A percentile compares a stretch with the other conserved stretches of the same genome.
These are phyloP conservation scores for Acer yangbiense DNA, from an alignment of 345 rosid species.

Conservation along the genomic window DNA sequence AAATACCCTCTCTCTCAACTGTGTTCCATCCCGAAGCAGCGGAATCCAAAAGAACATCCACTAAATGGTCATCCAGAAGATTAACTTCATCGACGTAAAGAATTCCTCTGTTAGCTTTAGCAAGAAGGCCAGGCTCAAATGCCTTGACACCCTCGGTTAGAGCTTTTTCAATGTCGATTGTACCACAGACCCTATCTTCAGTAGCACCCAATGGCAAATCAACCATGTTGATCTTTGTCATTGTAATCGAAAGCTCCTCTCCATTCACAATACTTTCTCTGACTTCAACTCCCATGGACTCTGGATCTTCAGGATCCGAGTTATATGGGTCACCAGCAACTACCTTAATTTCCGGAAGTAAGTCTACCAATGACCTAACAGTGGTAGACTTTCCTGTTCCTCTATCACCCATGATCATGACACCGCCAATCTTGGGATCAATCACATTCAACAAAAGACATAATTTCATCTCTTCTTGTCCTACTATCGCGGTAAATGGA, in stretches of 20 bases:
- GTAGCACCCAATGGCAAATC: constrained; percentile 98
- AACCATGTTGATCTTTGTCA: constrained; percentile 87
- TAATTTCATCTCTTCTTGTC: constrained; percentile 96
- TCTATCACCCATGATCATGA: too few species aligned
- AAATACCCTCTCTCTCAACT: constrained; percentile 93
- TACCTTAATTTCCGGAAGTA: constrained; percentile 82
- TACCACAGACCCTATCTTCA: constrained; percentile 98
- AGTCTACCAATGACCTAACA: constrained; percentile 88
- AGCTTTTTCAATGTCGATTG: constrained; percentile 94
- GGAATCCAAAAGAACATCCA: constrained; percentile 91
- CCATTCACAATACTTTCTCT: constrained; percentile 64
- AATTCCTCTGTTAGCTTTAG: constrained; percentile 96
- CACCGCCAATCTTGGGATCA: constrained; percentile 95
- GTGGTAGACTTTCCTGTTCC: too few species aligned
- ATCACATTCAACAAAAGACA: constrained; percentile 91
- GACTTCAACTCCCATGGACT: constrained; percentile 90
- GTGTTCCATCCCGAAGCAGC: constrained; percentile 99
- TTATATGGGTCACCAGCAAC: constrained; percentile 89
- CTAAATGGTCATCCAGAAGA: constrained; percentile 94
- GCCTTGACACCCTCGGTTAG: constrained; percentile 96
- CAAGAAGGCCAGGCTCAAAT: constrained; percentile 96
- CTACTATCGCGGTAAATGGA: constrained; percentile 95
- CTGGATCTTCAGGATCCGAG: constrained; percentile 92
- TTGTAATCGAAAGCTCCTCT: constrained; percentile 43
- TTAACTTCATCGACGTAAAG: constrained; percentile 97